phyloP scores from a whole-genome alignment of 108 stramenopile species.

The Nannochloropsis granulata region DNA sequence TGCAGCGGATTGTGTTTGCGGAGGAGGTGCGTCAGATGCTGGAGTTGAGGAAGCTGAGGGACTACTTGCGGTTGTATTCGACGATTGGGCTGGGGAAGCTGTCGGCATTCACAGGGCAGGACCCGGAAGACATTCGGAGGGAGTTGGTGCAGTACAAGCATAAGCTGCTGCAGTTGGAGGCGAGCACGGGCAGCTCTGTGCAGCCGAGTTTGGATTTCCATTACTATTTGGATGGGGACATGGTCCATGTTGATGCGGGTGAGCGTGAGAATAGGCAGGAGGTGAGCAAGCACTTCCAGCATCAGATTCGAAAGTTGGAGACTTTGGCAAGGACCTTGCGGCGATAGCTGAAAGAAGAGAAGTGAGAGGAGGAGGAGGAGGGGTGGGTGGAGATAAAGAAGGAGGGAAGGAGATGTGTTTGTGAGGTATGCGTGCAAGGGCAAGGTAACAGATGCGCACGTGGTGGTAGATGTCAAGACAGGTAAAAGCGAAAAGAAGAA shows the following conservation, averaged over 20 bases:
- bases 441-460: too few species aligned
- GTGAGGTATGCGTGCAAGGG: too few species aligned
- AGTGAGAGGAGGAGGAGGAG: too few species aligned
- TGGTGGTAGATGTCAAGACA: too few species aligned
- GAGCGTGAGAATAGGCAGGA: background rate
- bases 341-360: background rate
- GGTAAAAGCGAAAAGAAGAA: too few species aligned
- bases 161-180: background rate
- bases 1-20: background rate
- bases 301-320: background rate
- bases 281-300: background rate
- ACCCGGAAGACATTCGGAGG: background rate
- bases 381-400: too few species aligned
- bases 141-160: background rate
- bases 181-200: background rate
- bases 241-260: background rate
- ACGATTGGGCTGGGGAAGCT: constrained; percentile 65
- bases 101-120: constrained; percentile 38
- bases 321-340: background rate
- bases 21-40: constrained; percentile 48
- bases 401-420: too few species aligned
- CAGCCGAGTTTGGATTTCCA: background rate
- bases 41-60: constrained; percentile 51
- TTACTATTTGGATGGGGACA: background rate
- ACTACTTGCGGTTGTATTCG: constrained; percentile 77